Conservation (phyloP, 192 early-diverging fungal genomes). For the Chytriomyces confervae region DNA sequence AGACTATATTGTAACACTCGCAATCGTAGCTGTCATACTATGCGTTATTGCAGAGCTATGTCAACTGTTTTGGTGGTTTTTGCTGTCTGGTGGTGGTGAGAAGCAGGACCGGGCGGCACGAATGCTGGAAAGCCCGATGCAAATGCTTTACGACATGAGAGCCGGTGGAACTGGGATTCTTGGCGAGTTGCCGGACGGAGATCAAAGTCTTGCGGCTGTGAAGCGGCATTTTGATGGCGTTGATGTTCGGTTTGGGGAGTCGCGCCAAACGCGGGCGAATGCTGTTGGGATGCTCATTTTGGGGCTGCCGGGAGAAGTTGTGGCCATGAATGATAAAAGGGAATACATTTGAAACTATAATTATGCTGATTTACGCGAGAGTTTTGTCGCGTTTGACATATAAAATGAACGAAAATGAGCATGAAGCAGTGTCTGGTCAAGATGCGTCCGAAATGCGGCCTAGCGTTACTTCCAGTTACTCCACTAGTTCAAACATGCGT, state of each 20-base stretch:
- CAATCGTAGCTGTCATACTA: constrained; percentile 9
- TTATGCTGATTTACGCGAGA: neutral
- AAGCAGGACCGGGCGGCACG: constrained; percentile 28
- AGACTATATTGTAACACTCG: constrained; percentile 5
- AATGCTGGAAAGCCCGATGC: constrained; percentile 25
- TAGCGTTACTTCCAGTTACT: no score
- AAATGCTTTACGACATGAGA: constrained; percentile 29
- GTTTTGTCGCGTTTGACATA: no score
- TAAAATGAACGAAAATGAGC: no score
- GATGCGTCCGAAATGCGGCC: no score
- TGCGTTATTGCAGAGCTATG: constrained; percentile 23
- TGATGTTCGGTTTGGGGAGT: constrained; percentile 26
- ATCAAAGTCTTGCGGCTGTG: constrained; percentile 6
- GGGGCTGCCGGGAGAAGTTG: constrained; percentile 26
- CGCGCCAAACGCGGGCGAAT: constrained; percentile 30
- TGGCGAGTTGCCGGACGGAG: neutral
- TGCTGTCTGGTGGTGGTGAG: constrained; percentile 28
- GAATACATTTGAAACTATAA: constrained; percentile 14
- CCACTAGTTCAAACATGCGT: no score
- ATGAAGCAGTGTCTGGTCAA: no score
- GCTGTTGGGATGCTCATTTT: constrained; percentile 26
- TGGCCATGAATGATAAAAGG: constrained; percentile 33
- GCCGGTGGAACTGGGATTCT: constrained; percentile 21
- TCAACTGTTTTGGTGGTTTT: constrained; percentile 36
- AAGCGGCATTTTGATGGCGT: constrained; percentile 15